Evolutionary conservation across 495 filamentous ascomycete genomes (phyloP).

Genomic region (Neurospora tetrasperma): DNA sequence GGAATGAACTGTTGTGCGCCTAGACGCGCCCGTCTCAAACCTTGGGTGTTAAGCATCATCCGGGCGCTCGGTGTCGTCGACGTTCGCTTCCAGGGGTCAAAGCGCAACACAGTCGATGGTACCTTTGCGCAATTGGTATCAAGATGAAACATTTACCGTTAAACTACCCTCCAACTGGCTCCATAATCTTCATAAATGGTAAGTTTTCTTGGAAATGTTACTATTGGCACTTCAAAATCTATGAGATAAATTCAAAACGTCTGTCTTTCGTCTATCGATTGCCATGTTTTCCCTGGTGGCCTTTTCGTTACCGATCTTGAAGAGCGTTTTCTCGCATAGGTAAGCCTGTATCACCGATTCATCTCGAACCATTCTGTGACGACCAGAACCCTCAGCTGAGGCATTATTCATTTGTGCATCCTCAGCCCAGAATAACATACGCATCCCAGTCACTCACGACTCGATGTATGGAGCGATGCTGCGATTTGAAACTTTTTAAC

Average conservation of each 20-base stretch:
- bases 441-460: neutral
- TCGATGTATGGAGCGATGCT: neutral
- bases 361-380: neutral
- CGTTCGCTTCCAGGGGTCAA: neutral
- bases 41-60: neutral
- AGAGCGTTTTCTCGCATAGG: neutral
- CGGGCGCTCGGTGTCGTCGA: neutral
- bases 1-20: slow-evolving; percentile 6
- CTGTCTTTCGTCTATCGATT: neutral
- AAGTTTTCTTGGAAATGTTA: neutral
- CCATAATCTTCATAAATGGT: neutral
- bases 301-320: neutral
- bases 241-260: neutral
- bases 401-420: neutral
- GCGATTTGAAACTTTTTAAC: neutral
- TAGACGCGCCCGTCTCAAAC: slow-evolving; percentile 1
- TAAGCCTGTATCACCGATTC: neutral
- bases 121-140: neutral
- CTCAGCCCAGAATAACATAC: neutral
- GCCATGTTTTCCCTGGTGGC: neutral
- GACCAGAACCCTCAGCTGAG: neutral
- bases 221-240: neutral
- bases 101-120: neutral
- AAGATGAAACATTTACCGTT: neutral
- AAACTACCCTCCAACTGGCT: neutral